Evolutionary conservation across 2,329 filamentous ascomycete genomes (phyloP).

Genomic region (Clonostachys chloroleuca): DNA sequence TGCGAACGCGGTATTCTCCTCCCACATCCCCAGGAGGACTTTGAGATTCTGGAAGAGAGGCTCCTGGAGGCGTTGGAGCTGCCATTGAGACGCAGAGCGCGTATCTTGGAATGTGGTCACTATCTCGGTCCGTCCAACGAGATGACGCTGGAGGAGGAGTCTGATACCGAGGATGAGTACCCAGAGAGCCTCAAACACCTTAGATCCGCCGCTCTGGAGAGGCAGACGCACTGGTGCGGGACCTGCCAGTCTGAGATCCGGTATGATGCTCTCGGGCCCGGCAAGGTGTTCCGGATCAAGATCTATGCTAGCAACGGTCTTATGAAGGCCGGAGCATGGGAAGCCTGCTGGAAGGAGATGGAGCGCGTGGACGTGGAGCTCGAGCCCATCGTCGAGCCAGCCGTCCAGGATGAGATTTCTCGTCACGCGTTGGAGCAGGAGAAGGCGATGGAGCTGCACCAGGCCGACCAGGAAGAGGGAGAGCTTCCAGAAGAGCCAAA

Average conservation of each 20-base stretch:
- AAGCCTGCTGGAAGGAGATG: conserved; percentile 95
- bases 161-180: conserved; percentile 22
- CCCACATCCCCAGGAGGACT: conserved; percentile 75
- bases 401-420: conserved; percentile 56
- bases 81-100: conserved; percentile 56
- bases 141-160: conserved; percentile 33
- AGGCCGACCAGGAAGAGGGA: conserved; percentile 25
- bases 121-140: conserved; percentile 61
- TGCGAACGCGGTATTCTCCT: conserved; percentile 70
- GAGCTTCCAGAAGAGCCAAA: conserved; percentile 17
- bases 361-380: conserved; percentile 96
- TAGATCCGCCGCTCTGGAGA: conserved; percentile 8
- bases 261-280: conserved; percentile 45
- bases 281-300: conserved; percentile 70
- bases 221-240: conserved; percentile 48
- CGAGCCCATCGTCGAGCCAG: conserved; percentile 63
- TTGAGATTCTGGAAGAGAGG: conserved; percentile 74
- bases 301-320: conserved; percentile 93
- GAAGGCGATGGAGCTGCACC: conserved; percentile 26
- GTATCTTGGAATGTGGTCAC: conserved; percentile 72
- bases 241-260: conserved; percentile 52
- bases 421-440: conserved; percentile 43
- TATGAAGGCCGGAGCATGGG: conserved; percentile 89
- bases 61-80: conserved; percentile 72
- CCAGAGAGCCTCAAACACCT: conserved; percentile 14